Conservation (phyloP, 441 rosid species). For the Populus tomentosa region DNA sequence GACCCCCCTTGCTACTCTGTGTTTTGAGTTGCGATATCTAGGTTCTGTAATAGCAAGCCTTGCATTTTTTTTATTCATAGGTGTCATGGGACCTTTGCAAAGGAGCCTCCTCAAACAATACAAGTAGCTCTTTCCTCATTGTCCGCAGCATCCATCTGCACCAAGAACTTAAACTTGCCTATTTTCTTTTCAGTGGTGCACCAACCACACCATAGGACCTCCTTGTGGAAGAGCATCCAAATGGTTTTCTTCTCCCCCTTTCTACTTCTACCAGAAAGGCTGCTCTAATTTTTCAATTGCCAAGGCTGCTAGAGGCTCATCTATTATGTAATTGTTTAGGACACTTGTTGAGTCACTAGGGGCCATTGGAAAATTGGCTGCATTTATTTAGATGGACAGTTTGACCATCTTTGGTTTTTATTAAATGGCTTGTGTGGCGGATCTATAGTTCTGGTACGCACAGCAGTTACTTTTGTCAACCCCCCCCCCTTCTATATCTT, state of each 20-base stretch:
- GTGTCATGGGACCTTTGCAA: not conserved
- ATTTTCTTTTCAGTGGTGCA: not conserved
- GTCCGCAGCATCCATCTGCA: not conserved
- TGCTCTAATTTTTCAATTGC: not conserved
- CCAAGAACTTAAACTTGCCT: not conserved
- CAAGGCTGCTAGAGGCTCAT: not conserved
- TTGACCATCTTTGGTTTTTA: not conserved
- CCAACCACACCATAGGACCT: not conserved
- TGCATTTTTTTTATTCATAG: not conserved
- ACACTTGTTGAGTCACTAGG: not conserved
- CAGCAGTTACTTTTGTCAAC: not conserved
- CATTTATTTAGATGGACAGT: not conserved
- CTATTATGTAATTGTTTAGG: not conserved
- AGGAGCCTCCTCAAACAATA: not conserved
- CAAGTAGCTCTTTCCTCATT: not conserved
- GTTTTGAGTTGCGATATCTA: not conserved
- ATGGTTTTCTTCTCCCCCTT: not conserved
- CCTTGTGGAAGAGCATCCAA: not conserved
- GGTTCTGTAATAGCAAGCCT: not conserved
- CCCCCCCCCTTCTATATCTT: too few relatives aligned
- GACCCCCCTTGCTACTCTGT: not conserved
- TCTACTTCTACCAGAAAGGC: not conserved
- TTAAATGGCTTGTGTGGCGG: not conserved
- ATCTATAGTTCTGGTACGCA: not conserved
- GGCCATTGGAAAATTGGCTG: not conserved